These are phyloP conservation scores for Hericium coralloides DNA, from an alignment of 768 basidiomycete species.

Conservation along the genomic window DNA sequence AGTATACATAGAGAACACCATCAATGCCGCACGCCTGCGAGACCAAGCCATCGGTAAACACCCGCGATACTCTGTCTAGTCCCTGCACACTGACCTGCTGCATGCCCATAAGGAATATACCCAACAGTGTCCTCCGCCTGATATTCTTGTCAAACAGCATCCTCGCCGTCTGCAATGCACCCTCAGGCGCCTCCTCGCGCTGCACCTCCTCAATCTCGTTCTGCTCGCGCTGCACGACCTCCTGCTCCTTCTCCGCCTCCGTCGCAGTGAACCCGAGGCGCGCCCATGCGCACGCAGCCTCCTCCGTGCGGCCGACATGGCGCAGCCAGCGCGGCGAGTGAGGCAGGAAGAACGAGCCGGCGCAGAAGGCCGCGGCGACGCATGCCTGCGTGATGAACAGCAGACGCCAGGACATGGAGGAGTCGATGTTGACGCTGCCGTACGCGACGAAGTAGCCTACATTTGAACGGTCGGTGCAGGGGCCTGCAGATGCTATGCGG, in stretches of 20 bases:
- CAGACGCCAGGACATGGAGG: conserved; percentile 29
- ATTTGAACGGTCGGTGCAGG: conserved; percentile 1
- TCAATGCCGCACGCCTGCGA: conserved; percentile 23
- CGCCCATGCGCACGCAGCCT: conserved; percentile 23
- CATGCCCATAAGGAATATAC: conserved; percentile 36
- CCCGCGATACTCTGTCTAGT: conserved; percentile 6
- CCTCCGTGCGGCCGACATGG: conserved; percentile 25
- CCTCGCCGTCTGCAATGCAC: conserved; percentile 8
- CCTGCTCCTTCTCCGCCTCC: conserved; percentile 23
- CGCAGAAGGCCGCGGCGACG: conserved; percentile 22
- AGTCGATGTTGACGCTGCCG: conserved; percentile 23
- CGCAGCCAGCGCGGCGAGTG: conserved; percentile 35
- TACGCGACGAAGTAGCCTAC: conserved; percentile 32
- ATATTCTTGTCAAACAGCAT: conserved; percentile 21
- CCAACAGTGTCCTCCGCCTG: conserved; percentile 28
- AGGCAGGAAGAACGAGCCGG: conserved; percentile 24
- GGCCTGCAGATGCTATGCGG: conserved; percentile 17
- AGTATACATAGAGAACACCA: conserved; percentile 24
- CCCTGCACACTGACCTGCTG: conserved; percentile 24
- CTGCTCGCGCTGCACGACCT: conserved; percentile 16
- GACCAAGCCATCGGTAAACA: too few relatives aligned
- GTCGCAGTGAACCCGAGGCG: conserved; percentile 17
- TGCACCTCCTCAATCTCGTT: conserved; percentile 2
- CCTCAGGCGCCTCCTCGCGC: neutral
- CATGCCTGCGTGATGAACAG: conserved; percentile 28